Conservation (phyloP, 805 yeast genomes). For the Nakazawaea siamensis region DNA sequence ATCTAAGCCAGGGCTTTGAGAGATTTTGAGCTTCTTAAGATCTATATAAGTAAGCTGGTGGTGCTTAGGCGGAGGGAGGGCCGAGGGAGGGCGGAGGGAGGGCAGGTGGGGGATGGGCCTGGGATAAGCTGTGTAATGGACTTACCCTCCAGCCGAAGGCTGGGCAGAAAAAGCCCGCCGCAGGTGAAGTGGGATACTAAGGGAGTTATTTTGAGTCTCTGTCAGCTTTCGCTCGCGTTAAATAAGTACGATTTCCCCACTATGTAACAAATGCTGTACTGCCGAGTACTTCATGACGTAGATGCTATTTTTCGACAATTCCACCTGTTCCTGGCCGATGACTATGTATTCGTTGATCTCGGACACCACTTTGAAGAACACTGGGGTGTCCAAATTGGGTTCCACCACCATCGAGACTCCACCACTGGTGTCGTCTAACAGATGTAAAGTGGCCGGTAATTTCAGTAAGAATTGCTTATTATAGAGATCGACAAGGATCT, state of each 20-base stretch:
- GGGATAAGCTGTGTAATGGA: too few relatives aligned
- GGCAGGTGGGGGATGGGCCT: too few relatives aligned
- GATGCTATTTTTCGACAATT: conserved; percentile 53
- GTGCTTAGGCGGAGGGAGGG: too few relatives aligned
- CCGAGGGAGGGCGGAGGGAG: too few relatives aligned
- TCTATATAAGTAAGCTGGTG: too few relatives aligned
- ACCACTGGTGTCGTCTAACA: conserved; percentile 68
- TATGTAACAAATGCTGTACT: conserved; percentile 16
- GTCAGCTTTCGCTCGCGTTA: too few relatives aligned
- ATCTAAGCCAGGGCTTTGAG: too few relatives aligned
- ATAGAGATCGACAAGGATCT: conserved; percentile 56
- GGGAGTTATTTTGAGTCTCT: too few relatives aligned
- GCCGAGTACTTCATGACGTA: conserved; percentile 67
- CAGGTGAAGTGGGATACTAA: too few relatives aligned
- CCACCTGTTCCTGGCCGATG: conserved; percentile 49
- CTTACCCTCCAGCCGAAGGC: too few relatives aligned
- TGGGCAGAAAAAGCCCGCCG: too few relatives aligned
- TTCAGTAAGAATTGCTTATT: conserved; percentile 55
- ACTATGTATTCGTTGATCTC: conserved; percentile 29
- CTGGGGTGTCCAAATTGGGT: conserved; percentile 73
- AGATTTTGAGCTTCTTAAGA: too few relatives aligned
- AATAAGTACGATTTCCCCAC: conserved; percentile 3
- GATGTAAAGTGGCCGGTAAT: conserved; percentile 62
- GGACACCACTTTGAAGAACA: conserved; percentile 53
- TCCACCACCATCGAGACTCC: conserved; percentile 66